Evolutionary conservation across 106 monocot genomes (phyloP).

Genomic region (Dendrobium catenatum): DNA sequence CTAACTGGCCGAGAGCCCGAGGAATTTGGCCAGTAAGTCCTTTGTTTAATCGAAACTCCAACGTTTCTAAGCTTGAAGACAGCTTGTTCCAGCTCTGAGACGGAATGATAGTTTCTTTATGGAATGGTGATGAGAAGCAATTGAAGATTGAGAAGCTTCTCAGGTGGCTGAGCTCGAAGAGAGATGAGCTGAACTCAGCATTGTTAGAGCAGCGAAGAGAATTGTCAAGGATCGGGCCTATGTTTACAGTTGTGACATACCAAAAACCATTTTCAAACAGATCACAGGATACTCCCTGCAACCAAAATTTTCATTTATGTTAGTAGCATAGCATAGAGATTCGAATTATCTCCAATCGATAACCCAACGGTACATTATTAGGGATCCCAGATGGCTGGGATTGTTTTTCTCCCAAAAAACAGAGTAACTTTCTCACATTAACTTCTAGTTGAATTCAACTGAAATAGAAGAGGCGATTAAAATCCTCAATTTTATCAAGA

Average conservation of each 20-base stretch:
- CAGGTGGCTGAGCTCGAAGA: slow-evolving; percentile 47
- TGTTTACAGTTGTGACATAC: slow-evolving; percentile 48
- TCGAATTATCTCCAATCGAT: too few relatives aligned
- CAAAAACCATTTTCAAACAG: slow-evolving; percentile 32
- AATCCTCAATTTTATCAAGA: too few relatives aligned
- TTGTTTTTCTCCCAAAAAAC: too few relatives aligned
- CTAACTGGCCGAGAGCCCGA: slow-evolving; percentile 18
- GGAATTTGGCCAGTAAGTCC: slow-evolving; percentile 42
- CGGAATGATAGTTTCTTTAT: slow-evolving; percentile 17
- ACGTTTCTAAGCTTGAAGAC: slow-evolving; percentile 31
- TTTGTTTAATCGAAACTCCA: slow-evolving; percentile 51
- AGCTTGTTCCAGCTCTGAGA: slow-evolving; percentile 28
- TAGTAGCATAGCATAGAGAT: too few relatives aligned
- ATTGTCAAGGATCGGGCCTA: slow-evolving; percentile 50
- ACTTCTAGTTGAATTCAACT: too few relatives aligned
- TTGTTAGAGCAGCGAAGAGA: slow-evolving; percentile 42
- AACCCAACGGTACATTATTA: too few relatives aligned
- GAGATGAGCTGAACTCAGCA: slow-evolving; percentile 25
- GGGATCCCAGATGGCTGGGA: too few relatives aligned
- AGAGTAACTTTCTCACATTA: too few relatives aligned
- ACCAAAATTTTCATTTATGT: neutral
- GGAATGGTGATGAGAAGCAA: slow-evolving; percentile 36
- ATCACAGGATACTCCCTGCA: slow-evolving; percentile 70
- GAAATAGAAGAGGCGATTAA: too few relatives aligned
- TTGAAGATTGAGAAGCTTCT: slow-evolving; percentile 40